Base-by-base conservation (phyloP, 768 basidiomycete species). In the Tricholoma terreum region DNA sequence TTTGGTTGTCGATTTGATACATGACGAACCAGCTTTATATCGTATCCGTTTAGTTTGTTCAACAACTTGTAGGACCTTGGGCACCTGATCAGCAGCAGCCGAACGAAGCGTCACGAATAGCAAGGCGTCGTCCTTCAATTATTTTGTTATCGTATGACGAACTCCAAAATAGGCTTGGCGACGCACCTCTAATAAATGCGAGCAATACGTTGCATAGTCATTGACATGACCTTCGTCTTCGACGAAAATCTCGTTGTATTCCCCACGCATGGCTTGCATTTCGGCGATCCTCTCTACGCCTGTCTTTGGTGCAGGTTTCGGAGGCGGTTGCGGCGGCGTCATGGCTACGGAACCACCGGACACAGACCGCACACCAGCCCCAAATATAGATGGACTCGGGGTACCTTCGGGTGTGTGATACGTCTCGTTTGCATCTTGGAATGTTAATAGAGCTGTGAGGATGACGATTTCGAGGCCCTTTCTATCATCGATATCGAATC, bases 401-500 rank as follows among this genome's bases (percentile, higher is more conserved):
- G 7, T 6, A 2, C 9, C 12, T 24, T 53, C 60, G 2, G 73
- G 67, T 35, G 72, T 64, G 61, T 84, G 82, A 56, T 82, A 78
- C 14, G 68, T 66, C 51, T 90, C 85, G 59, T 85, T 86, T 27
- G 75, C 65, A 65, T 94, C 92, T 58, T 85, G 83, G 68, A 94
- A 90, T 1, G 90, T 89, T 60, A 93, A 71, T 2, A 94, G 76
- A 2, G 89, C 83, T 0, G 85, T 87, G 49, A 94, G 74, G 35
- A 93, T 81, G 51, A 89, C 83, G 36, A 94, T 89, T 69, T 94
- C 92, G 1, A 94, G 78, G 4, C 92, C 90, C 68, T 94, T 94
- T 31, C 89, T 81, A 64, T 94, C 92, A 14, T 88, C 77, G 50
- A 94, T 86, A 61, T 93, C 92, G 63, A 94, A 94, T 38, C 90